Evolutionary conservation across 2,329 filamentous ascomycete genomes (phyloP).

Genomic region (Epichloe sp.): DNA sequence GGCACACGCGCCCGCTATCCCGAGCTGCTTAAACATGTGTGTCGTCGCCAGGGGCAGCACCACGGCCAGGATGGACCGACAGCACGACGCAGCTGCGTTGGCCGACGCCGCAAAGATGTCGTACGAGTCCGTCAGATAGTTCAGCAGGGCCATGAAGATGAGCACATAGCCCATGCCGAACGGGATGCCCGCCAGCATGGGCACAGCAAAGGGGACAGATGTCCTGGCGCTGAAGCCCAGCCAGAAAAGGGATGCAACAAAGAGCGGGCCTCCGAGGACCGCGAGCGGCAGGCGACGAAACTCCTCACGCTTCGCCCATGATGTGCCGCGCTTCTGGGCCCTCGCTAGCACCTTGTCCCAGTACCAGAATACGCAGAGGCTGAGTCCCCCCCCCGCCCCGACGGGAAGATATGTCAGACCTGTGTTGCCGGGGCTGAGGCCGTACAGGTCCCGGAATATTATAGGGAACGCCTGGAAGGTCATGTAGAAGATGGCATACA

Average conservation of each 20-base stretch:
- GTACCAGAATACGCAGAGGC: conserved; percentile 46
- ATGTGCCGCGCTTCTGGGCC: conserved; percentile 33
- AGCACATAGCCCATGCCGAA: conserved; percentile 50
- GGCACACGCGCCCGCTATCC: conserved; percentile 36
- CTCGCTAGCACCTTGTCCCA: conserved; percentile 51
- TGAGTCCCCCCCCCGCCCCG: conserved; percentile 45
- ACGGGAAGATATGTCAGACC: conserved; percentile 60
- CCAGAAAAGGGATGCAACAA: conserved; percentile 45
- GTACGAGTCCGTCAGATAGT: conserved; percentile 56
- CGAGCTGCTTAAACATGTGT: conserved; percentile 34
- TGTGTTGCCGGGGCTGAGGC: conserved; percentile 47
- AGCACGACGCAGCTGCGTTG: conserved; percentile 74
- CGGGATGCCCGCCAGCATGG: conserved; percentile 45
- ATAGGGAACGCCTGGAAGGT: conserved; percentile 65
- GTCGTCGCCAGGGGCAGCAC: conserved; percentile 43
- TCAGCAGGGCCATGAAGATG: conserved; percentile 51
- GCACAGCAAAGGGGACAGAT: conserved; percentile 37
- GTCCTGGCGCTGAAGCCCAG: conserved; percentile 45
- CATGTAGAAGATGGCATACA: conserved; percentile 56
- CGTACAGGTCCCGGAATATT: conserved; percentile 53
- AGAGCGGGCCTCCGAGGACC: conserved; percentile 56
- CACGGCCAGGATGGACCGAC: conserved; percentile 87
- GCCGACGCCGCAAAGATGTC: conserved; percentile 57
- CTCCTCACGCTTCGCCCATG: conserved; percentile 51
- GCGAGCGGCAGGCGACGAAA: conserved; percentile 59